phyloP scores from a whole-genome alignment of 2,329 filamentous ascomycete genomes.

The Pseudogymnoascus sp. region DNA sequence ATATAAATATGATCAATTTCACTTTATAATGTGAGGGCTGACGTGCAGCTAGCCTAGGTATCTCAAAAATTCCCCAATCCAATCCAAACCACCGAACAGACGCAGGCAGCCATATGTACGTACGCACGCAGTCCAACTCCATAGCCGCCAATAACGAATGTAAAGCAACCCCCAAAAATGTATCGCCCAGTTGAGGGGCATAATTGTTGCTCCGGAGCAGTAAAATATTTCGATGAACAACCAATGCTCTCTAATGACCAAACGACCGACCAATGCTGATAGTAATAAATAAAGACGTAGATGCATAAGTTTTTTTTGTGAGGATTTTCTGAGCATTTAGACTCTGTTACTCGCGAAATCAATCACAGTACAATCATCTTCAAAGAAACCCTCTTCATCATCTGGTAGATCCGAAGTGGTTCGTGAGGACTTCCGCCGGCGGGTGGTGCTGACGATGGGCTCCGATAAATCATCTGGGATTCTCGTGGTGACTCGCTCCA shows the following conservation, averaged over 20 bases:
- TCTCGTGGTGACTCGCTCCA: conserved; percentile 54
- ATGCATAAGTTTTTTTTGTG: conserved; percentile 7
- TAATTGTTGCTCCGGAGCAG: conserved; percentile 1
- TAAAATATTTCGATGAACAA: conserved; percentile 8
- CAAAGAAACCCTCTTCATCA: conserved; percentile 75
- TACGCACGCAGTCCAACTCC: conserved; percentile 7
- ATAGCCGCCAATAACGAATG: conserved; percentile 1
- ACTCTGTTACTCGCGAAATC: conserved; percentile 74
- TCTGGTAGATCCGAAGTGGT: conserved; percentile 38
- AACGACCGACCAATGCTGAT: conserved; percentile 1
- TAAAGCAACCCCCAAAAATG: not conserved
- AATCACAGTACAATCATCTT: conserved; percentile 86
- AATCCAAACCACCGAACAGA: not conserved
- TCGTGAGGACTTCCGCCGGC: conserved; percentile 56
- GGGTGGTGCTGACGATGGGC: conserved; percentile 76
- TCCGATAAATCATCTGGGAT: conserved; percentile 49
- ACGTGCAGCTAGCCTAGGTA: conserved; percentile 7
- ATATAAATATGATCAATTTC: conserved; percentile 3
- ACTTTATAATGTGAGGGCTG: not conserved
- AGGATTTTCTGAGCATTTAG: conserved; percentile 28
- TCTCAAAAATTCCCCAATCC: conserved; percentile 9
- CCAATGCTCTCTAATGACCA: conserved; percentile 9
- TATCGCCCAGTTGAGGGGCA: conserved; percentile 8
- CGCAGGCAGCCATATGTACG: conserved; percentile 11
- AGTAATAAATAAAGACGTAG: conserved; percentile 7